Conservation (phyloP, 495 filamentous ascomycete genomes). For the Neurospora intermedia region DNA sequence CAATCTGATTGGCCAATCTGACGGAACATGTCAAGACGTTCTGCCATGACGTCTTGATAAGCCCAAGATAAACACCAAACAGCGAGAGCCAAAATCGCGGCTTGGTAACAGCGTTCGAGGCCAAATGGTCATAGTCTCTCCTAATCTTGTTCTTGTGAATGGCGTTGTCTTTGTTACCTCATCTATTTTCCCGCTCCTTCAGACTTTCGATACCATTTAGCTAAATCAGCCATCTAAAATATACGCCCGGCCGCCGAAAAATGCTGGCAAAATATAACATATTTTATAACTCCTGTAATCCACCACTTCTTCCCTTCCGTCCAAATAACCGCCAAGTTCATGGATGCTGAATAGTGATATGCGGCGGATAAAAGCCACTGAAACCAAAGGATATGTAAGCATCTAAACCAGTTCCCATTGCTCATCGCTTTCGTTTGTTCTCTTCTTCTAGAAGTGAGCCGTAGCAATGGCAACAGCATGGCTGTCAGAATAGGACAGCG, state of each 20-base stretch:
- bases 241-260: background rate
- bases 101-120: background rate
- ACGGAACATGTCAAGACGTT: background rate
- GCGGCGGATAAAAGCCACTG: background rate
- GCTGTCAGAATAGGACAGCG: conserved; percentile 85
- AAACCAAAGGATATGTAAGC: background rate
- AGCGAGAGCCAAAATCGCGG: background rate
- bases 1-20: background rate
- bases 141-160: background rate
- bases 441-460: conserved; percentile 17
- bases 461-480: conserved; percentile 85
- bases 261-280: background rate
- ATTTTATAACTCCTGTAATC: background rate
- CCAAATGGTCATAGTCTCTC: background rate
- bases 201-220: background rate
- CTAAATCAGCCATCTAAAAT: background rate
- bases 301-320: background rate
- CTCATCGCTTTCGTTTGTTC: background rate
- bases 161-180: background rate
- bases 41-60: background rate
- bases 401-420: background rate
- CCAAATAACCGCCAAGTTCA: background rate
- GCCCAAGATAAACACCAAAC: background rate
- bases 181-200: background rate
- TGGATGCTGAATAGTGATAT: background rate